A percentile compares a stretch with the other conserved stretches of the same genome.
These are phyloP conservation scores for Cyberlindnera maclurae DNA, from an alignment of 805 yeast genomes.

Conservation along the genomic window DNA sequence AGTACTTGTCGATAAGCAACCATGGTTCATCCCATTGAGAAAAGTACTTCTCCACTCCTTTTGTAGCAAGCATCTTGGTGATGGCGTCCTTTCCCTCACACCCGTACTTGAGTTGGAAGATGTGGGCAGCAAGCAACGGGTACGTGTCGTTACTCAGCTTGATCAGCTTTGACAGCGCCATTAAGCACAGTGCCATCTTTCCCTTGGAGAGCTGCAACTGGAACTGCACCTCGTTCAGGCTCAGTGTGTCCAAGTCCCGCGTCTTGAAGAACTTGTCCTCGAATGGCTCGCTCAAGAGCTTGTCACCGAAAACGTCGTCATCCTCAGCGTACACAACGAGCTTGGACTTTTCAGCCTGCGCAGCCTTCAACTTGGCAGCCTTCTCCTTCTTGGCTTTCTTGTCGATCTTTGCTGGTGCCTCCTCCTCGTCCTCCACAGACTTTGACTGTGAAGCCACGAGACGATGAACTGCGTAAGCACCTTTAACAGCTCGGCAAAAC, in stretches of 20 bases:
- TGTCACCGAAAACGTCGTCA: constrained; percentile 54
- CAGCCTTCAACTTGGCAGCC: constrained; percentile 37
- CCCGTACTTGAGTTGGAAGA: constrained; percentile 17
- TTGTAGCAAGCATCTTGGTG: constrained; percentile 19
- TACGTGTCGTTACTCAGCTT: constrained; percentile 15
- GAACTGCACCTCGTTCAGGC: constrained; percentile 20
- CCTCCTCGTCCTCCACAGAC: constrained; percentile 7
- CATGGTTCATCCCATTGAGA: constrained; percentile 11
- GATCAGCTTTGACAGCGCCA: constrained; percentile 17
- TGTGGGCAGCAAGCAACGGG: constrained; percentile 13
- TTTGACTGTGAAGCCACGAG: constrained; percentile 25
- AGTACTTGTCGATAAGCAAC: constrained; percentile 11
- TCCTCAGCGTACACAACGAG: constrained; percentile 38
- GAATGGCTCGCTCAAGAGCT: constrained; percentile 34
- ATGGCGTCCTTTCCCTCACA: constrained; percentile 13
- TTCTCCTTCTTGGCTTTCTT: constrained; percentile 49
- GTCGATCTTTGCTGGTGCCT: constrained; percentile 36
- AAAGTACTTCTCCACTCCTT: constrained; percentile 21
- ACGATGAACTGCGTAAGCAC: constrained; percentile 48
- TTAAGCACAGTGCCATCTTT: constrained; percentile 20
- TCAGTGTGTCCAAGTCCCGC: constrained; percentile 39
- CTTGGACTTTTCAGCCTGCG: constrained; percentile 43
- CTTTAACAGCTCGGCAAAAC: constrained; percentile 61
- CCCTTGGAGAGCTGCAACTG: constrained; percentile 17
- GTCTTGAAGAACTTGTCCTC: constrained; percentile 34